Percentiles rank a stretch among this genome's conserved stretches.
Evolutionary conservation across 1,139 yeast genomes (phyloP).

Genomic region (Yamadazyma buinensis): DNA sequence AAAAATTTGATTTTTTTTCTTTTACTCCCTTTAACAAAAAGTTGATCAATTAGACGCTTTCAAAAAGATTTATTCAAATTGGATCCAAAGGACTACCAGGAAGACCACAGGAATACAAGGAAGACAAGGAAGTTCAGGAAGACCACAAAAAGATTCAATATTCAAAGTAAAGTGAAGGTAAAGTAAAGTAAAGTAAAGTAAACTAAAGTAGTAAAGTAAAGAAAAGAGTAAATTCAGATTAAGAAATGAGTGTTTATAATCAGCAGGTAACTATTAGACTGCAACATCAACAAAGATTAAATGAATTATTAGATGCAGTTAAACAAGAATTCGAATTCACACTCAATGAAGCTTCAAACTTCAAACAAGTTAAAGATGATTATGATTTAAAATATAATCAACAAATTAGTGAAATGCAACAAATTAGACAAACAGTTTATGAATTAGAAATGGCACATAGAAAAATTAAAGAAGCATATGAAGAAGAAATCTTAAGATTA

Average conservation of each 20-base stretch:
- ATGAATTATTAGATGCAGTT: slow-evolving; percentile 85
- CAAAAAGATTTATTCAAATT: too few species aligned
- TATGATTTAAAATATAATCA: slow-evolving; percentile 87
- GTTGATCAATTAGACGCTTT: too few species aligned
- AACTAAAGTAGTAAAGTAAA: too few species aligned
- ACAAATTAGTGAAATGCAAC: slow-evolving; percentile 93
- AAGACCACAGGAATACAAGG: too few species aligned
- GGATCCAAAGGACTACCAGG: too few species aligned
- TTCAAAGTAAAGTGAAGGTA: too few species aligned
- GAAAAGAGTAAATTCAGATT: too few species aligned
- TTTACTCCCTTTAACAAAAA: too few species aligned
- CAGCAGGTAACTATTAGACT: slow-evolving; percentile 33
- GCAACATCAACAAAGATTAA: slow-evolving; percentile 52
- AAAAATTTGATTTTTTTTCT: too few species aligned
- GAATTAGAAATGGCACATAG: slow-evolving; percentile 94
- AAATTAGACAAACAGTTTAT: slow-evolving; percentile 88
- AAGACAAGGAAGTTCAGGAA: too few species aligned
- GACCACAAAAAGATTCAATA: too few species aligned
- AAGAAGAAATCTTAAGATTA: slow-evolving; percentile 83
- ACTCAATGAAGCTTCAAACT: slow-evolving; percentile 80
- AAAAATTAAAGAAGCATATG: slow-evolving; percentile 93
- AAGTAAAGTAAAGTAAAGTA: too few species aligned
- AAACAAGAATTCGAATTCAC: slow-evolving; percentile 89
- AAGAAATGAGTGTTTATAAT: slow-evolving; percentile 39
- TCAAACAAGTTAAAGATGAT: slow-evolving; percentile 90